Evolutionary conservation across 768 basidiomycete genomes (phyloP), one percentile per base, ranked within the genome.

Genomic region (Panaeolus cyanescens): DNA sequence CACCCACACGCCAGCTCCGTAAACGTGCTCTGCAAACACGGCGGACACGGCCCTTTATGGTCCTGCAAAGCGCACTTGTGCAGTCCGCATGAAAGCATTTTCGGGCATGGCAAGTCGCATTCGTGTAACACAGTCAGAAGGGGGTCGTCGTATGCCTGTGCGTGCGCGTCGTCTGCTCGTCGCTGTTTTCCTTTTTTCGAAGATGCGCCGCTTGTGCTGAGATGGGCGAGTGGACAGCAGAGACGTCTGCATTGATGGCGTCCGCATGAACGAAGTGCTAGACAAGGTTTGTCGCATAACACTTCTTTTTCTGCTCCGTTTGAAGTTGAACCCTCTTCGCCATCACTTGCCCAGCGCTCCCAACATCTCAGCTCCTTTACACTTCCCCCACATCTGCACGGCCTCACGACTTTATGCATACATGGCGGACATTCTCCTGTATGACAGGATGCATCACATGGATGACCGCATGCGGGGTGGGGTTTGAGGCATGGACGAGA

Each of bases 1-100:
- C 96, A 99, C 54, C 83, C 75, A 70, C 96, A 99, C 9, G 90
- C 73, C 58, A 90, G 89, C 86, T 99, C 97, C 39, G 98, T 95
- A 67, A 96, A 99, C 1, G 90, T 89, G 45, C 94, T 94, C 71
- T 88, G 83, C 55, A 96, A 77, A 74, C 97, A 99, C 20, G 88
- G 82, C 0, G 84, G 87, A 71, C 97, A 99, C 0, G 82, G 74
- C 0, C 94, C 93, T 60, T 80, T 84, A 72, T 99, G 96, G 70
- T 99, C 96, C 37, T 80, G 78, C 67, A 82, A 81, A 62, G 90
- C 87, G 70, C 96, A 99, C 5, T 73, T 77, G 70, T 96, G 94
- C 54, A 89, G 85, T 0, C 93, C 93, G 64, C 94, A 94, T 54
- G 73, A 75, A 28, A 96, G 79, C 66, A 80, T 66, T 70, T 89